Percentiles rank a stretch among this genome's conserved stretches.
These are phyloP conservation scores for Boletellus deceptivus DNA, from an alignment of 1,284 basidiomycete genomes.

Conservation along the genomic window DNA sequence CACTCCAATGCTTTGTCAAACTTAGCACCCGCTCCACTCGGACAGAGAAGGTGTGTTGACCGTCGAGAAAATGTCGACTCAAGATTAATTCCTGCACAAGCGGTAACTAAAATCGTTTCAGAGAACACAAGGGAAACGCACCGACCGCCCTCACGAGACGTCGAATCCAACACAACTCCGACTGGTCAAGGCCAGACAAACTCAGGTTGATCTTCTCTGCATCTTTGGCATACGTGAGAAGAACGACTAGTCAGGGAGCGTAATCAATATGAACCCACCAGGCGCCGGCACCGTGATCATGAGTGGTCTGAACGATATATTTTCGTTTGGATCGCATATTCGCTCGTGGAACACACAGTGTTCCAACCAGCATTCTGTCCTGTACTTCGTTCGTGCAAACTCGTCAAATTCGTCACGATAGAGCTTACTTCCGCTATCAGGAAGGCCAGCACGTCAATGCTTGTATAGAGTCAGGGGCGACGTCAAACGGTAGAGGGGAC, in stretches of 20 bases:
- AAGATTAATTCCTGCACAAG: constrained; percentile 49
- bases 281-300: constrained; percentile 48
- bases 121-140: constrained; percentile 27
- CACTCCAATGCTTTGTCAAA: constrained; percentile 73
- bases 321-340: constrained; percentile 57
- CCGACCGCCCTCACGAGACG: constrained; percentile 66
- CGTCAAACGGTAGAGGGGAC: background rate
- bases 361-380: constrained; percentile 84
- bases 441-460: background rate
- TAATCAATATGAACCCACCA: constrained; percentile 36
- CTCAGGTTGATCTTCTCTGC: constrained; percentile 55
- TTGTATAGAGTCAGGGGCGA: background rate
- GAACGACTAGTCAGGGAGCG: constrained; percentile 3
- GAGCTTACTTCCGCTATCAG: constrained; percentile 59
- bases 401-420: constrained; percentile 52
- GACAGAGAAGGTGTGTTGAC: constrained; percentile 73
- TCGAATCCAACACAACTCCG: constrained; percentile 57
- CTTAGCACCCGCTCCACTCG: constrained; percentile 62
- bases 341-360: constrained; percentile 67
- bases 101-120: background rate
- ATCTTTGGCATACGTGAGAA: constrained; percentile 34
- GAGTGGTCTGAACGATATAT: constrained; percentile 63
- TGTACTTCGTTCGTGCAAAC: constrained; percentile 48
- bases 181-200: constrained; percentile 67
- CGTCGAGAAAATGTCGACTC: constrained; percentile 57